These are phyloP conservation scores for Arthrobotrys pseudoclavata DNA, from an alignment of 2,329 filamentous ascomycete genomes.

Conservation along the genomic window DNA sequence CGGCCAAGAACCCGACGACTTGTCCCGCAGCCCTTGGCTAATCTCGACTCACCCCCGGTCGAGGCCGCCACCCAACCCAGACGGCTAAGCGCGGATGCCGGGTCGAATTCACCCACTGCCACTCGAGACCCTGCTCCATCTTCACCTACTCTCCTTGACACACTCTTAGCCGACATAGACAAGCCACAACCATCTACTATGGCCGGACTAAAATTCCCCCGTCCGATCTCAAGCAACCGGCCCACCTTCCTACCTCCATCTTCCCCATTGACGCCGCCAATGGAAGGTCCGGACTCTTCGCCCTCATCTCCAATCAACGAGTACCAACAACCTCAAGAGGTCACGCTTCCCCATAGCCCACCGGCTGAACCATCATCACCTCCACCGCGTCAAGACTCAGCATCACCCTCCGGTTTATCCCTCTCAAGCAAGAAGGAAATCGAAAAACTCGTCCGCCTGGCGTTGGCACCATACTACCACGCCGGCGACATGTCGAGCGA, in stretches of 20 bases:
- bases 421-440: constrained; percentile 89
- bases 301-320: constrained; percentile 52
- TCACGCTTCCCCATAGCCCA: constrained; percentile 64
- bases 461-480: constrained; percentile 84
- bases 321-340: constrained; percentile 26
- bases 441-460: constrained; percentile 86
- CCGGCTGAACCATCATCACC: constrained; percentile 65
- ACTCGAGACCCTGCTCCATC: constrained; percentile 42
- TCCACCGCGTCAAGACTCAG: constrained; percentile 69
- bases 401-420: constrained; percentile 76
- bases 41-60: constrained; percentile 66
- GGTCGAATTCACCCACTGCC: constrained; percentile 42
- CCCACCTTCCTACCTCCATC: constrained; percentile 45
- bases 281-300: constrained; percentile 46
- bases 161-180: constrained; percentile 57
- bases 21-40: constrained; percentile 69
- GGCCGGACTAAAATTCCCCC: constrained; percentile 46
- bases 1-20: constrained; percentile 83
- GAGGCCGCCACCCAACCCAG: constrained; percentile 63
- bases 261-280: constrained; percentile 46
- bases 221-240: constrained; percentile 46
- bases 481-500: constrained; percentile 82
- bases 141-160: constrained; percentile 54
- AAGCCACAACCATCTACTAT: constrained; percentile 52
- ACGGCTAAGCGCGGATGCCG: constrained; percentile 66